A percentile compares a stretch with the other conserved stretches of the same genome.
Conservation (phyloP, 495 filamentous ascomycete genomes). For the Aspergillus mulundensis region DNA sequence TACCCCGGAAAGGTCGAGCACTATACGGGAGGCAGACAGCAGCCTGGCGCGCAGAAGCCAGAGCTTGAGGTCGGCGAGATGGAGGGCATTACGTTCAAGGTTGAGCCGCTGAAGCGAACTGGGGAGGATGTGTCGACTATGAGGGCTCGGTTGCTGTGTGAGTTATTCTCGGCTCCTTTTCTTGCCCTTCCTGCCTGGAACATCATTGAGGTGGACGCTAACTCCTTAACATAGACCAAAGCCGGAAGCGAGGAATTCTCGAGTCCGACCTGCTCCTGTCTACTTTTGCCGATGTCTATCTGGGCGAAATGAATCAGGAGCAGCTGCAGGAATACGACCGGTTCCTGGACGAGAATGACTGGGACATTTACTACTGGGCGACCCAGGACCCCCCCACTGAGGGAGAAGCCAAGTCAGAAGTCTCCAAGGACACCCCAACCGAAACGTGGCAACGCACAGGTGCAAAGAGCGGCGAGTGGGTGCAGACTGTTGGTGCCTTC, state of each 20-base stretch:
- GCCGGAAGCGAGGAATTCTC: conserved; percentile 91
- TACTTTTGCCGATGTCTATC: conserved; percentile 82
- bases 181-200: neutral
- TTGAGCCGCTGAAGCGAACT: conserved; percentile 77
- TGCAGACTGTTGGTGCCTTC: conserved; percentile 90
- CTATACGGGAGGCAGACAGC: conserved; percentile 59
- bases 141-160: conserved; percentile 86
- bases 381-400: conserved; percentile 75
- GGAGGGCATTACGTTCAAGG: conserved; percentile 78
- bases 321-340: conserved; percentile 83
- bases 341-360: conserved; percentile 98
- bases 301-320: conserved; percentile 63
- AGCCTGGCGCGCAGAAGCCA: conserved; percentile 44
- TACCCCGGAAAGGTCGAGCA: conserved; percentile 57
- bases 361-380: conserved; percentile 99
- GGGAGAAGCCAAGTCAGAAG: conserved; percentile 29
- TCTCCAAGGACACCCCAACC: conserved; percentile 40
- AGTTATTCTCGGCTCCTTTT: conserved; percentile 33
- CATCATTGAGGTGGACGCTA: neutral
- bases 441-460: conserved; percentile 52
- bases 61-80: conserved; percentile 91
- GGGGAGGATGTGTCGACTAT: conserved; percentile 81
- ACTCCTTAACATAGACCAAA: conserved; percentile 64
- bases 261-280: conserved; percentile 94
- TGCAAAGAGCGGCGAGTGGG: conserved; percentile 77